Percentiles rank a stretch among this genome's conserved stretches.
Conservation (phyloP, 257 asterid species). For the Euphrasia confusa region DNA sequence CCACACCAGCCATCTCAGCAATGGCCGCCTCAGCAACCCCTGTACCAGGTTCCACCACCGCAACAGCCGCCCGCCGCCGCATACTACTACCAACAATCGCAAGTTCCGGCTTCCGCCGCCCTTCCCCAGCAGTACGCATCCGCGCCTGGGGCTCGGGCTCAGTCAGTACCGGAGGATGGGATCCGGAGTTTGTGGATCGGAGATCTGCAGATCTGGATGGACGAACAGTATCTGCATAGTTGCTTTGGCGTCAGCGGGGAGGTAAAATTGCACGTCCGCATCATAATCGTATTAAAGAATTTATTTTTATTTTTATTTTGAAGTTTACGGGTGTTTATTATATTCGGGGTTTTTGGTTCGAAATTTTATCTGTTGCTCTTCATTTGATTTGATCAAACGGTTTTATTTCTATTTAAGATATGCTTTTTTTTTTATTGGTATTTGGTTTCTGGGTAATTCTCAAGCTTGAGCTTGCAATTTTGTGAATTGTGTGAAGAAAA, state of each 20-base stretch:
- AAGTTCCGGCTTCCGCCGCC: conserved; percentile 29
- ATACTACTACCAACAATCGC: conserved; percentile 64
- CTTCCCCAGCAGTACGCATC: conserved; percentile 47
- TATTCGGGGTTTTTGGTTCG: too few relatives aligned
- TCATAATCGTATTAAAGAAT: background rate
- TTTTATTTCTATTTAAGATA: background rate
- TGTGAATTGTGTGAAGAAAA: background rate
- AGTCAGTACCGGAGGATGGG: conserved; percentile 51
- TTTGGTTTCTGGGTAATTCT: too few relatives aligned
- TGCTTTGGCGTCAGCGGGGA: conserved; percentile 68
- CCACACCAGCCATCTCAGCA: conserved; percentile 50
- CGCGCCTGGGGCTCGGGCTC: conserved; percentile 34
- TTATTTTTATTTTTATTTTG: too few relatives aligned
- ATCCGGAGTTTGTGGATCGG: conserved; percentile 91
- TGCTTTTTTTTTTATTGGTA: too few relatives aligned
- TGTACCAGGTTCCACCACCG: conserved; percentile 56
- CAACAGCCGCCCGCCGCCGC: conserved; percentile 52
- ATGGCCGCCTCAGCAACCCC: conserved; percentile 61
- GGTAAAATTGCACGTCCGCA: conserved; percentile 33
- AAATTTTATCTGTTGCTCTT: background rate
- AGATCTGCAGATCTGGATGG: conserved; percentile 97
- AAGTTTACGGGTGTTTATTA: too few relatives aligned
- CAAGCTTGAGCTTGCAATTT: too few relatives aligned
- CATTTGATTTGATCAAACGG: background rate
- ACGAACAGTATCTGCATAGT: conserved; percentile 51